Evolutionary conservation across 2,329 filamentous ascomycete genomes (phyloP), one percentile per base, ranked within the genome.

Genomic region (Hypoxylon rubiginosum): DNA sequence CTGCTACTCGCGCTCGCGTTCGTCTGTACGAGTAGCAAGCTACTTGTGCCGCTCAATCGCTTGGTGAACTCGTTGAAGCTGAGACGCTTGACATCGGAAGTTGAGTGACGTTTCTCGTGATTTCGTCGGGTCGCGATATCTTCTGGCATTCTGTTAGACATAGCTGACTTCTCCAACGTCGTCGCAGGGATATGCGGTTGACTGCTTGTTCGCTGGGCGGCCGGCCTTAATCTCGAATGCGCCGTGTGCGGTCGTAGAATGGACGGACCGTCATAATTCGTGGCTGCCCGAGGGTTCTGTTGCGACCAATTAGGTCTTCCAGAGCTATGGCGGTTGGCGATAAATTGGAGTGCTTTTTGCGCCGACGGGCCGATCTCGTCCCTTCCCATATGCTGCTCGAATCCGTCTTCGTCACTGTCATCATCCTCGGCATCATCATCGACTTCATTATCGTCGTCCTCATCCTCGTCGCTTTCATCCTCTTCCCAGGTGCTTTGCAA

Each of bases 11-110:
- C 78, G 65, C 82, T 83, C 64, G 81, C 80, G 74, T 88, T 88
- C 65, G 85, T 85, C 79, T 89, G 86, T 59, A 88, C 82, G 49
- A 89, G 80, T 57, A 90, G 79, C 73, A 88, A 78, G 75, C 84
- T 88, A 74, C 85, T 88, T 55, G 86, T 88, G 74, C 85, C 88
- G 71, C 86, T 89, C 58, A 90, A 76, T 66, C 86, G 81, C 74
- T 86, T 87, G 50, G 86, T 85, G 67, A 89, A 87, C 58, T 90
- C 88, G 70, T 83, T 85, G 69, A 90, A 88, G 78, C 85, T 88
- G 59, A 88, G 82, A 64, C 86, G 82, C 79, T 89, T 89, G 50
- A 79, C 79, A 74, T 84, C 88, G 10, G 84, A 85, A 43, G 79
- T 80, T 28, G 87, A 89, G 51, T 82, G 80, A 32, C 85, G 83